Conservation (phyloP, 1,139 yeast species). For the Kodamaea suecica region DNA sequence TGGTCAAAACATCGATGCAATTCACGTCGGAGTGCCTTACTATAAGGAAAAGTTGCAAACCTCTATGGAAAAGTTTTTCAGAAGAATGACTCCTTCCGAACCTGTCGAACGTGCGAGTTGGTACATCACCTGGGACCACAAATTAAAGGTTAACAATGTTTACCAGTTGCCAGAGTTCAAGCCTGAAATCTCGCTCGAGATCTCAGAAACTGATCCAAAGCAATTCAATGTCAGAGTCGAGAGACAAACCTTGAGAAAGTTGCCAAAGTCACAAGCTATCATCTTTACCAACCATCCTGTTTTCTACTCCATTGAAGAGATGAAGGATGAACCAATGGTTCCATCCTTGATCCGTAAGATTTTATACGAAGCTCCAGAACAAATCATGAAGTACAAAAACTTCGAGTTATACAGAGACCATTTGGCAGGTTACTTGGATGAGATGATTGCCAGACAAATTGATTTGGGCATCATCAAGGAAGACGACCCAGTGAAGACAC, state of each 20-base stretch:
- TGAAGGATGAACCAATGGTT: conserved; percentile 73
- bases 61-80: conserved; percentile 77
- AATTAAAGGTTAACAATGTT: conserved; percentile 51
- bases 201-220: conserved; percentile 36
- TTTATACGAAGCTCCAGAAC: conserved; percentile 63
- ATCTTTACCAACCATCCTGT: conserved; percentile 67
- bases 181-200: conserved; percentile 27
- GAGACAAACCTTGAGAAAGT: conserved; percentile 49
- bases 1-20: conserved; percentile 59
- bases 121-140: conserved; percentile 72
- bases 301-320: conserved; percentile 66
- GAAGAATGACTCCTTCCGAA: conserved; percentile 52
- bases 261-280: conserved; percentile 47
- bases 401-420: conserved; percentile 59
- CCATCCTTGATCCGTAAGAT: conserved; percentile 66
- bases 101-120: conserved; percentile 76
- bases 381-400: conserved; percentile 60
- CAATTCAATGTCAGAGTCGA: conserved; percentile 60
- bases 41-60: conserved; percentile 61
- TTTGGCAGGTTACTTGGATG: conserved; percentile 54
- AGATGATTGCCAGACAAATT: conserved; percentile 53
- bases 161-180: conserved; percentile 43
- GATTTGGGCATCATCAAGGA: conserved; percentile 52
- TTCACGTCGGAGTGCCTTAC: conserved; percentile 72
- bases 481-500: conserved; percentile 58